Evolutionary conservation across 2,329 filamentous ascomycete species (phyloP).

Genomic region (Stachybotrys chartarum): DNA sequence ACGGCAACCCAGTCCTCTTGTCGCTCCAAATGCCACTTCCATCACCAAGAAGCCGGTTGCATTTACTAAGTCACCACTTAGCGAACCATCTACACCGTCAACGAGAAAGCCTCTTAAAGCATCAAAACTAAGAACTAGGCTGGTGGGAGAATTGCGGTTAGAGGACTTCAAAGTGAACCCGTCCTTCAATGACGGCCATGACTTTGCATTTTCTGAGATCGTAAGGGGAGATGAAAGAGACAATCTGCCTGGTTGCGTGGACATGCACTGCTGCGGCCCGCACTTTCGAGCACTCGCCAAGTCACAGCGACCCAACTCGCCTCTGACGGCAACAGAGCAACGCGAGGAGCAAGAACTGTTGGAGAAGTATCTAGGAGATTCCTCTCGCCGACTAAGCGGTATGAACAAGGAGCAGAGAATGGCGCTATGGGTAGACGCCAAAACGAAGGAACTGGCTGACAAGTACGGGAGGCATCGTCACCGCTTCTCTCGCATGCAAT

Average conservation of each 20-base stretch:
- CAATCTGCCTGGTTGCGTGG: conserved; percentile 66
- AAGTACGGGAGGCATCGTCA: conserved; percentile 72
- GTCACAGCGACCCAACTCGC: conserved; percentile 34
- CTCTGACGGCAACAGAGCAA: conserved; percentile 25
- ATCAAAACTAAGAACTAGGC: conserved; percentile 47
- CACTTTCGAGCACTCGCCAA: conserved; percentile 61
- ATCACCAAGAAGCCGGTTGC: conserved; percentile 1
- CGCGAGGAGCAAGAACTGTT: conserved; percentile 42
- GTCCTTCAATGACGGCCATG: conserved; percentile 58
- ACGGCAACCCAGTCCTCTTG: conserved; percentile 2
- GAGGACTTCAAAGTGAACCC: conserved; percentile 82
- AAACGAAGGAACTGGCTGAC: conserved; percentile 65
- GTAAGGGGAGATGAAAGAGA: conserved; percentile 64
- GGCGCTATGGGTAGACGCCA: conserved; percentile 67
- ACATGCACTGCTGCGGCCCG: conserved; percentile 69
- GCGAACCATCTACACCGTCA: not conserved
- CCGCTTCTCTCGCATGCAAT: conserved; percentile 60
- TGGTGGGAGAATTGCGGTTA: conserved; percentile 49
- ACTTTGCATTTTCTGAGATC: conserved; percentile 68
- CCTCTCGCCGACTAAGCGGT: conserved; percentile 48
- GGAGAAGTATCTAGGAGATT: conserved; percentile 50
- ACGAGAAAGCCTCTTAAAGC: not conserved
- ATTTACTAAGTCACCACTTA: conserved; percentile 7
- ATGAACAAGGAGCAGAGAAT: conserved; percentile 56
- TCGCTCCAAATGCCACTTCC: conserved; percentile 4